A percentile compares a stretch with the other conserved stretches of the same genome.
These are phyloP conservation scores for Clonostachys sp. DNA, from an alignment of 2,329 filamentous ascomycete species.

Conservation along the genomic window DNA sequence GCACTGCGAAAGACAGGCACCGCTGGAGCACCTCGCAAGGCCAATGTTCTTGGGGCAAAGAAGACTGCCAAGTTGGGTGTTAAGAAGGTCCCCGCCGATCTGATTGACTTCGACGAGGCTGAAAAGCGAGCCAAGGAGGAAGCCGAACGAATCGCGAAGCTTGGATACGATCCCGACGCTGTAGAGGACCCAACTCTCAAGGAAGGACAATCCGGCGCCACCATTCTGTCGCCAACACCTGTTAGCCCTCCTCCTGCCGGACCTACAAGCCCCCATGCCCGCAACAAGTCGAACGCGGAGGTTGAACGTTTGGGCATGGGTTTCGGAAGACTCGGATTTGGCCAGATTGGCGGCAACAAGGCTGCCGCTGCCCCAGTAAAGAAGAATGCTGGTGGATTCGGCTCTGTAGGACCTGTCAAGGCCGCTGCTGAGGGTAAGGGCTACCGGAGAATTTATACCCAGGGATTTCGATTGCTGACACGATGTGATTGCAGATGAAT, in stretches of 20 bases:
- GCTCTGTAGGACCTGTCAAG: slow-evolving; percentile 74
- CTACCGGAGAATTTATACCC: not conserved
- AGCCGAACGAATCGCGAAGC: slow-evolving; percentile 88
- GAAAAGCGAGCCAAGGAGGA: slow-evolving; percentile 98
- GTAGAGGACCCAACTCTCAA: slow-evolving; percentile 55
- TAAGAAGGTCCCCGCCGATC: slow-evolving; percentile 79
- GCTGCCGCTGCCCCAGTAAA: slow-evolving; percentile 47
- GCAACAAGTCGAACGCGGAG: slow-evolving; percentile 68
- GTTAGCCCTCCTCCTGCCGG: slow-evolving; percentile 52
- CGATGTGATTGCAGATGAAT: slow-evolving; percentile 53
- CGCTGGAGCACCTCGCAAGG: slow-evolving; percentile 66
- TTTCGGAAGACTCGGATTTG: slow-evolving; percentile 79
- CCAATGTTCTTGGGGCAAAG: slow-evolving; percentile 81
- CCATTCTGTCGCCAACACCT: slow-evolving; percentile 70
- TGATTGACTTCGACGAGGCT: slow-evolving; percentile 94
- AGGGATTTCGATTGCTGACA: not conserved
- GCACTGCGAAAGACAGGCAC: slow-evolving; percentile 74
- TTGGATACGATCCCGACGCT: slow-evolving; percentile 92
- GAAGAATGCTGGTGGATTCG: slow-evolving; percentile 82
- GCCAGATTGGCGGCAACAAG: slow-evolving; percentile 68
- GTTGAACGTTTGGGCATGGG: slow-evolving; percentile 90
- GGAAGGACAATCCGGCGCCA: slow-evolving; percentile 40
- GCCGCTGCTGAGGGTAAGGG: slow-evolving; percentile 61
- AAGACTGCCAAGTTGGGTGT: slow-evolving; percentile 80
- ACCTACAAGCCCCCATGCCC: slow-evolving; percentile 43